A percentile compares a stretch with the other conserved stretches of the same genome.
Conservation (phyloP, 1,284 basidiomycete species). For the Chondrostereum purpureum region DNA sequence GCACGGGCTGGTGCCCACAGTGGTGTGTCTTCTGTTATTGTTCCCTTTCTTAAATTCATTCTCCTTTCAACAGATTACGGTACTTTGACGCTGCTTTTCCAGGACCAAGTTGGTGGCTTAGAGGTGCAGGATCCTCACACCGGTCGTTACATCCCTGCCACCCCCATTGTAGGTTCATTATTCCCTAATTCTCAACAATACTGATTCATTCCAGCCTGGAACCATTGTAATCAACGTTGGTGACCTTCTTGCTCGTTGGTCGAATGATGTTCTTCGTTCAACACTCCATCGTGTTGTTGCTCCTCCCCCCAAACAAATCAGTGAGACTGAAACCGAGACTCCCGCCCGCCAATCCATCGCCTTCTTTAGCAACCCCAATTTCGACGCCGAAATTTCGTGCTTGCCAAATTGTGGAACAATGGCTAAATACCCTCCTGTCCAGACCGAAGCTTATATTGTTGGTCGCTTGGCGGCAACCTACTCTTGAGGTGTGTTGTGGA, state of each 20-base stretch:
- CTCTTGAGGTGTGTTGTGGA: no score
- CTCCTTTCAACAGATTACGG: slow-evolving; percentile 69
- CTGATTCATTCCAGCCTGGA: slow-evolving; percentile 41
- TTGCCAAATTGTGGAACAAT: slow-evolving; percentile 64
- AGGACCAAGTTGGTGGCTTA: slow-evolving; percentile 80
- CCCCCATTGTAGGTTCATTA: slow-evolving; percentile 64
- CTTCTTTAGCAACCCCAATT: slow-evolving; percentile 85
- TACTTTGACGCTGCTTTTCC: slow-evolving; percentile 78
- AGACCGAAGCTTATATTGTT: slow-evolving; percentile 73
- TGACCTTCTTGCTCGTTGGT: slow-evolving; percentile 79
- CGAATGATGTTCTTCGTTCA: slow-evolving; percentile 73
- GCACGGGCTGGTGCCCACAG: slow-evolving; percentile 79
- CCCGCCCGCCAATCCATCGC: slow-evolving; percentile 75
- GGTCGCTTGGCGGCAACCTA: slow-evolving; percentile 62
- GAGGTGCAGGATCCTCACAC: slow-evolving; percentile 79
- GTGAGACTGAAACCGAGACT: slow-evolving; percentile 45
- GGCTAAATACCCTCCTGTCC: slow-evolving; percentile 60
- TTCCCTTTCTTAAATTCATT: slow-evolving; percentile 6
- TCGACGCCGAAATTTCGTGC: slow-evolving; percentile 60
- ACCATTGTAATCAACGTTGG: slow-evolving; percentile 83
- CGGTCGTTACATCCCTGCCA: slow-evolving; percentile 62
- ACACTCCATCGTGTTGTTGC: slow-evolving; percentile 81
- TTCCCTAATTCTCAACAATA: slow-evolving; percentile 3
- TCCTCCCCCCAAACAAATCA: slow-evolving; percentile 47
- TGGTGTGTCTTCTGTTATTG: slow-evolving; percentile 30